Conservation (phyloP, 169 alveolate species). For the Plasmodium relictum region DNA sequence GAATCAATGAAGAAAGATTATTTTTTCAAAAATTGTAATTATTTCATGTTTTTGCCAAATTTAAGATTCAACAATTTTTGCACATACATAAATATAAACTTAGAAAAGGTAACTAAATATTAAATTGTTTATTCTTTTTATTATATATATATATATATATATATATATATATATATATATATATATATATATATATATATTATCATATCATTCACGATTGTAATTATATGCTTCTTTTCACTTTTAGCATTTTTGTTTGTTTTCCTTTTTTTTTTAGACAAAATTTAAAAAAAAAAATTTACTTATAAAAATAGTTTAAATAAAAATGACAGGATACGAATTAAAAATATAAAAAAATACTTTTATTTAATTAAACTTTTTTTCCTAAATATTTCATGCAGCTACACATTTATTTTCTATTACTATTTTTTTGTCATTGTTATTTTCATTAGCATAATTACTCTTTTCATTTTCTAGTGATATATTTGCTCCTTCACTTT, state of each 20-base stretch:
- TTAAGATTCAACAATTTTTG: no score
- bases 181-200: neutral
- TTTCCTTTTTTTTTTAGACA: neutral
- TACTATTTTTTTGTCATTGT: neutral
- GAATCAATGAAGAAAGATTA: neutral
- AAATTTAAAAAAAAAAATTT: neutral
- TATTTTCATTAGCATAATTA: neutral
- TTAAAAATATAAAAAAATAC: neutral
- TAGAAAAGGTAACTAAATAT: no score
- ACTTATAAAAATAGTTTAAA: neutral
- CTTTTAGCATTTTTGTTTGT: neutral
- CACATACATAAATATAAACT: no score
- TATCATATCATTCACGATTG: no score
- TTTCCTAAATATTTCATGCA: neutral
- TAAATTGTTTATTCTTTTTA: neutral
- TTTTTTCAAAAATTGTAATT: no score
- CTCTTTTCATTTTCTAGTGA: neutral
- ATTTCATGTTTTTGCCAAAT: no score
- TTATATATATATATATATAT: neutral
- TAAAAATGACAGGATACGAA: neutral
- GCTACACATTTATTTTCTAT: neutral
- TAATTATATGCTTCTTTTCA: no score
- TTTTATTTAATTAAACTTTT: neutral
- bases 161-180: neutral
- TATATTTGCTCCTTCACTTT: conserved; percentile 56